These are phyloP conservation scores for Phytophthora litchii DNA, from an alignment of 352 stramenopile species.

Conservation along the genomic window DNA sequence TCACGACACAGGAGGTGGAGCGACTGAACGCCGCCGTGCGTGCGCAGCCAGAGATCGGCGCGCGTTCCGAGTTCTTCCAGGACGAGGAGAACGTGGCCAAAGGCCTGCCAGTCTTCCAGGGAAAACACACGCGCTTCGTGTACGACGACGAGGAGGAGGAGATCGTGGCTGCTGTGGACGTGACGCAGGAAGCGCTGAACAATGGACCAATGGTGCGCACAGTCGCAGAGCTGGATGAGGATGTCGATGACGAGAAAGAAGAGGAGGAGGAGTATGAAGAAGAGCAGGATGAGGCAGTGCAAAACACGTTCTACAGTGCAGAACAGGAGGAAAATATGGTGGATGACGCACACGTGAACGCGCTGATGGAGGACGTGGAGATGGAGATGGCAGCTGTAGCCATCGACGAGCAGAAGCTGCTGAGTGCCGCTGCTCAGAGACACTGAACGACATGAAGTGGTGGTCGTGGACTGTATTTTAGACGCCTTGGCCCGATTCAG, in stretches of 20 bases:
- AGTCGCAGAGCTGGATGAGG: conserved; percentile 57
- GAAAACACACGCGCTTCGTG: conserved; percentile 81
- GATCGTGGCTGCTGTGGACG: conserved; percentile 69
- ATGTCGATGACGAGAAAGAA: conserved; percentile 45
- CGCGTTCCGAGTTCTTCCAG: conserved; percentile 69
- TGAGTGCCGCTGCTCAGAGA: conserved; percentile 25
- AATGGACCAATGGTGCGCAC: conserved; percentile 62
- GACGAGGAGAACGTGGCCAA: conserved; percentile 58
- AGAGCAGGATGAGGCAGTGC: conserved; percentile 33
- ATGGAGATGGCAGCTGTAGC: conserved; percentile 74
- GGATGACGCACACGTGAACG: conserved; percentile 47
- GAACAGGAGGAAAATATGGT: conserved; percentile 27
- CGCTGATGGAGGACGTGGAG: conserved; percentile 68
- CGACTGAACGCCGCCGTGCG: conserved; percentile 70
- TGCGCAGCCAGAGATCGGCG: conserved; percentile 49
- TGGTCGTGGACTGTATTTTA: conserved; percentile 29
- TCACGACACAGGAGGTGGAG: conserved; percentile 65
- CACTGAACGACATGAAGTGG: conserved; percentile 10
- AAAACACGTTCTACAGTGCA: conserved; percentile 49
- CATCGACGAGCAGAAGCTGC: conserved; percentile 47
- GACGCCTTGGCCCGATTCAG: conserved; percentile 6
- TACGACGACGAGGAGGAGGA: conserved; percentile 78
- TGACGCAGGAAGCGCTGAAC: conserved; percentile 60
- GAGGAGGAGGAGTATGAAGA: conserved; percentile 47
- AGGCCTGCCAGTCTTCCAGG: conserved; percentile 76